phyloP scores from a whole-genome alignment of 805 yeast species.

The Millerozyma miso region DNA sequence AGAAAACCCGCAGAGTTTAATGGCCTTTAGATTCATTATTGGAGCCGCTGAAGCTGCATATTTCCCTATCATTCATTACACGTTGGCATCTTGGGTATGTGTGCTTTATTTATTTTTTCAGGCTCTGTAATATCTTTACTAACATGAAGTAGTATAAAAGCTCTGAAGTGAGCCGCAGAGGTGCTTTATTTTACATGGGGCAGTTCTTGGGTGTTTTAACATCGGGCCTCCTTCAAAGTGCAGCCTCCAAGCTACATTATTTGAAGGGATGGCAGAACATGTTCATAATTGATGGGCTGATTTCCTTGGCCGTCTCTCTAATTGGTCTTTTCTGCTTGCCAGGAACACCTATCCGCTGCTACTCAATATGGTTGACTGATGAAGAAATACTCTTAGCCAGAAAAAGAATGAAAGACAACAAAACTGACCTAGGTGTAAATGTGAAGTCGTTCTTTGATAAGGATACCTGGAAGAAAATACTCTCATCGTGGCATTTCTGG shows the following conservation, averaged over 20 bases:
- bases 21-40: constrained; percentile 9
- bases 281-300: constrained; percentile 59
- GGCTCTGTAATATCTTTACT: not conserved
- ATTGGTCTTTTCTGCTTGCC: constrained; percentile 55
- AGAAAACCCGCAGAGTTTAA: constrained; percentile 11
- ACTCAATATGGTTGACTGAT: constrained; percentile 8
- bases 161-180: constrained; percentile 4
- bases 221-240: constrained; percentile 2
- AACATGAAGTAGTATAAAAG: constrained; percentile 2
- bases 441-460: constrained; percentile 20
- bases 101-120: not conserved
- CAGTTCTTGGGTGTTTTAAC: constrained; percentile 1
- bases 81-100: constrained; percentile 2
- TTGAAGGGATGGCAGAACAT: constrained; percentile 70
- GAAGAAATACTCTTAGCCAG: constrained; percentile 1
- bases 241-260: not conserved
- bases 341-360: constrained; percentile 49
- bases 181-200: constrained; percentile 1
- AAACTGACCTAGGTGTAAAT: constrained; percentile 14
- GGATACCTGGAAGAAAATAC: constrained; percentile 22
- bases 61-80: constrained; percentile 1
- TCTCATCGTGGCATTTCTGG: constrained; percentile 31
- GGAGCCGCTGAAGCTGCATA: constrained; percentile 5
- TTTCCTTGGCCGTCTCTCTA: constrained; percentile 55
- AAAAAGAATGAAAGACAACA: constrained; percentile 13